Evolutionary conservation across 768 basidiomycete species (phyloP).

Genomic region (Leccinum boreale): DNA sequence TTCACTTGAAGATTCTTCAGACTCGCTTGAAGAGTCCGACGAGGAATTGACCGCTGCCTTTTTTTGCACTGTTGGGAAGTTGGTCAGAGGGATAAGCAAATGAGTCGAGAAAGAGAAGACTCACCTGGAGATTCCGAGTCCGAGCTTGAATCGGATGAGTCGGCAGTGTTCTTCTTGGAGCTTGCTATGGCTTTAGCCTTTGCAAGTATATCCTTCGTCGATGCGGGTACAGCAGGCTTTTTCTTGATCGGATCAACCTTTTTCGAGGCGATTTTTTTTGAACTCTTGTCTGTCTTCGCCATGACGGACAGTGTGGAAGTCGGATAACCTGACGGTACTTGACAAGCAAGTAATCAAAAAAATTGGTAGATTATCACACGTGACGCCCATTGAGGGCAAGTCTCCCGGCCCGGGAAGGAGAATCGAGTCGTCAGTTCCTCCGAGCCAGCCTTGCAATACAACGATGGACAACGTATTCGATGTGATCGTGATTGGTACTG

Average conservation of each 20-base stretch:
- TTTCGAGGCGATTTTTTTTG: conserved; percentile 33
- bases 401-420: background rate
- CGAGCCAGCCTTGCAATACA: background rate
- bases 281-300: conserved; percentile 40
- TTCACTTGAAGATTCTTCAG: background rate
- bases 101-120: background rate
- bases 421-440: background rate
- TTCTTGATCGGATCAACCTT: conserved; percentile 26
- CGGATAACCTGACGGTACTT: background rate
- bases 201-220: conserved; percentile 42
- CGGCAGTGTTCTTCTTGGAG: conserved; percentile 5
- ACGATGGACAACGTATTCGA: conserved; percentile 52
- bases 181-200: conserved; percentile 34
- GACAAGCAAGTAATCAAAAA: conserved; percentile 4
- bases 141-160: background rate
- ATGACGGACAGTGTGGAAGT: conserved; percentile 22
- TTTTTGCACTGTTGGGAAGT: conserved; percentile 7
- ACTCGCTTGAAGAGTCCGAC: background rate
- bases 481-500: conserved; percentile 71
- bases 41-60: background rate
- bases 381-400: conserved; percentile 30
- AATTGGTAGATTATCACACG: conserved; percentile 19
- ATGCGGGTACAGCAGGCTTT: conserved; percentile 26
- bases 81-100: background rate
- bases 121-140: background rate